These are phyloP conservation scores for Acrocalymma vagum DNA, from an alignment of 2,329 filamentous ascomycete genomes.

Conservation along the genomic window DNA sequence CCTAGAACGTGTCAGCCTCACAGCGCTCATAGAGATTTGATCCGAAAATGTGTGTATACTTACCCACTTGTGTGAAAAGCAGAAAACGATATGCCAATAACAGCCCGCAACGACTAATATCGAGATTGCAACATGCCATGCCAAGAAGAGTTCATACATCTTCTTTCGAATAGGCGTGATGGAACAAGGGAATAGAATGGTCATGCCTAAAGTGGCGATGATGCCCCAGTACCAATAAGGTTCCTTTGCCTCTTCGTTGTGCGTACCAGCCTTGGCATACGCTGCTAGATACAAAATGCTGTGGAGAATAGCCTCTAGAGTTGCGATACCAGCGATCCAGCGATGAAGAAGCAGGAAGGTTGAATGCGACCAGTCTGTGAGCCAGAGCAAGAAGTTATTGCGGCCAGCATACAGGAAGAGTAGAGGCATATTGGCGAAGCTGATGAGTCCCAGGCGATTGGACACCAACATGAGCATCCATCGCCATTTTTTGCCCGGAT, in stretches of 20 bases:
- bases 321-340: constrained; percentile 48
- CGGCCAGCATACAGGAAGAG: constrained; percentile 56
- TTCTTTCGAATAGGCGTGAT: constrained; percentile 14
- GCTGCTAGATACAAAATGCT: constrained; percentile 52
- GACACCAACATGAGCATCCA: constrained; percentile 47
- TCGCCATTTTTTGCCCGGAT: constrained; percentile 10
- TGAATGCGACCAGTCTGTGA: constrained; percentile 60
- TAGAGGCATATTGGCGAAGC: constrained; percentile 53
- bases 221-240: constrained; percentile 27
- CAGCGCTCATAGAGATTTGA: too few relatives aligned
- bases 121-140: constrained; percentile 53
- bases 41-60: too few relatives aligned
- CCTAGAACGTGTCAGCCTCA: too few relatives aligned
- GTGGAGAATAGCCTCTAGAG: constrained; percentile 58
- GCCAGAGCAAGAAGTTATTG: constrained; percentile 59
- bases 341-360: constrained; percentile 59
- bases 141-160: constrained; percentile 49
- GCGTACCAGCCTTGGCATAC: constrained; percentile 37
- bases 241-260: constrained; percentile 47
- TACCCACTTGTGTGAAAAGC: constrained; percentile 40
- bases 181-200: constrained; percentile 12
- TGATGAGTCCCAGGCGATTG: constrained; percentile 53
- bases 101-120: constrained; percentile 53
- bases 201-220: constrained; percentile 15
- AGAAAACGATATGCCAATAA: constrained; percentile 52